Base-by-base conservation (phyloP, 495 filamentous ascomycete species). In the Penicillium cinerascens region DNA sequence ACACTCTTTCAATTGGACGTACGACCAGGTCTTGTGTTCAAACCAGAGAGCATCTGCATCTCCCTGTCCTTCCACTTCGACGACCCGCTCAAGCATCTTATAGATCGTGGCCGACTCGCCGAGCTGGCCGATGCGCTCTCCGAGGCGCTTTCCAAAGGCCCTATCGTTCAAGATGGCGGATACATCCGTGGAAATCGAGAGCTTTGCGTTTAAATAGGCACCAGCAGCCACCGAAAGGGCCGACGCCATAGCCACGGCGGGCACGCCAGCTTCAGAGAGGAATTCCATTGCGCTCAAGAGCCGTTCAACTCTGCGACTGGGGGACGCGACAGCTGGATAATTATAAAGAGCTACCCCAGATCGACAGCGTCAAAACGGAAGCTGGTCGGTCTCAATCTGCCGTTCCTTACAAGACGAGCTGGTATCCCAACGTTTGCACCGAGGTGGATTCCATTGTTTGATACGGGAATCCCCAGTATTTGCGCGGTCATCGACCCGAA, bases 191-290 rank as follows among this genome's bases (percentile, higher is more conserved):
- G 68, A 68, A 35, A 81, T 68, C 0, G 64, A 60, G 17, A 72
- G 65, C 59, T 74, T 79, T 6, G 76, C 77, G 60, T 81, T 77
- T 1, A 79, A 49, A 56, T 81, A 81, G 9, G 78, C 75, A 3
- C 68, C 73, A 1, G 71, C 67, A 9, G 74, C 71, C 1, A 73
- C 44, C 0, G 75, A 59, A 23, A 74, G 44, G 25, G 73, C 75
- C 1, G 75, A 74, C 10, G 66, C 69, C 33, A 70, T 56, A 1
- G 73, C 63, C 47, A 70, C 48, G 2, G 72, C 58, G 25, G 72
- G 65, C 23, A 49, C 56, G 22, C 65, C 60, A 44, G 71, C 62
- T 45, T 72, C 70, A 9, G 71, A 63, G 43, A 76, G 43, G 23
- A 70, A 15, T 10, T 71, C 70, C 73, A 76, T 76, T n/a, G 51